Evolutionary conservation across 331 rosid genomes (phyloP), one percentile per base, ranked within the genome.

Genomic region (Cydonia oblonga): DNA sequence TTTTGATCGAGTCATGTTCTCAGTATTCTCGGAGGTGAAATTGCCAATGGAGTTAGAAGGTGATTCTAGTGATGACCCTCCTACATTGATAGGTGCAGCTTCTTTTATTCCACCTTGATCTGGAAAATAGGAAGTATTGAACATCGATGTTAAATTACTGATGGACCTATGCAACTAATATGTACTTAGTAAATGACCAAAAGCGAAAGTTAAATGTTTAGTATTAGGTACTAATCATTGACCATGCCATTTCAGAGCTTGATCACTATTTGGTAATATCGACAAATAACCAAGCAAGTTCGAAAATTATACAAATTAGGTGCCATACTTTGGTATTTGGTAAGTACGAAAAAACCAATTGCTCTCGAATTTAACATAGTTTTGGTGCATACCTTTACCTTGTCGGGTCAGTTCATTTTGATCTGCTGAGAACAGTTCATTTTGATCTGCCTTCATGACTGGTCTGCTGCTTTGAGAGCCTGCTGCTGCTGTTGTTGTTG

Each of bases 31-130:
- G 1, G 70, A 81, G 32, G 46, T 60, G 13, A 60, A 60, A 16
- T 60, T 60, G 24, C 3, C 44, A 15, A 28, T 9, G 2, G 67
- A 63, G 44, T 63, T 16, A 7, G 83, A 79, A 11, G 81, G 75
- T n/a, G 81, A 64, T 19, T 53, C 76, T 12, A 81, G 76, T n/a
- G 81, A 75, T 13, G 86, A 73, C n/a, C 52, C 67, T 15, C 60
- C 61, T 9, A 60, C 5, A 49, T 42, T 44, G 59, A 72, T 5
- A 64, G 9, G 26, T 9, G 44, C 32, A 13, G 15, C 72, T 59
- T 44, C 74, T 35, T 58, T 66, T 52, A 25, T 35, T 5, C 5
- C 76, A 38, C 57, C 51, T 19, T 22, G 71, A 42, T 51, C 56
- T 51, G 20, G 22, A 2, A 51, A 2, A 9, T 4, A 35, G 9